Evolutionary conservation across 805 yeast genomes (phyloP).

Genomic region (Debaryomyces prosopidis): DNA sequence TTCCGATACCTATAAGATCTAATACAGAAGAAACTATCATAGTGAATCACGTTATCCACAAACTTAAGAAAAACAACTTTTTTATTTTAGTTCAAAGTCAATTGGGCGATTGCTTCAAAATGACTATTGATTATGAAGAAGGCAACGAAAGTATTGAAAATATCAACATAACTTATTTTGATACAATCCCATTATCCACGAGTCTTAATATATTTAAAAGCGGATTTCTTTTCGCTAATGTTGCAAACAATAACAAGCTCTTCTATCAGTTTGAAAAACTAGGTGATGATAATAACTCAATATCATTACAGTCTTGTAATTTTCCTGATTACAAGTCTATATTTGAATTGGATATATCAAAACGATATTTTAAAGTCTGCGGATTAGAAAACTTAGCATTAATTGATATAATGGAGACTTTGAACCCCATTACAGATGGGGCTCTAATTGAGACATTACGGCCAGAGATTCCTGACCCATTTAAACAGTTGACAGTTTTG

Average conservation of each 20-base stretch:
- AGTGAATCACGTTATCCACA: constrained; percentile 63
- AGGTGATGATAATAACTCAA: constrained; percentile 55
- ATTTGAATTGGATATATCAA: neutral
- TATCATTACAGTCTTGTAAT: constrained; percentile 11
- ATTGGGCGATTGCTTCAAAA: constrained; percentile 73
- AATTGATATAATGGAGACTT: constrained; percentile 48
- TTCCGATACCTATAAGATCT: constrained; percentile 58
- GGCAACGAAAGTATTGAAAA: constrained; percentile 43
- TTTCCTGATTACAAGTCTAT: constrained; percentile 3
- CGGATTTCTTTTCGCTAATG: constrained; percentile 73
- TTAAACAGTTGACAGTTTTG: constrained; percentile 25
- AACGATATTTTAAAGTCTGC: constrained; percentile 18
- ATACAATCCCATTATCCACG: constrained; percentile 63
- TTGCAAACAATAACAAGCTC: constrained; percentile 60
- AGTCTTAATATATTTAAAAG: constrained; percentile 62
- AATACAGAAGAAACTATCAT: constrained; percentile 32
- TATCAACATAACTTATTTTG: constrained; percentile 68
- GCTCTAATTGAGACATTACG: constrained; percentile 16
- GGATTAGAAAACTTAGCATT: constrained; percentile 57
- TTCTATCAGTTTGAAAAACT: constrained; percentile 79
- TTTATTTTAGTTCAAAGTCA: constrained; percentile 71
- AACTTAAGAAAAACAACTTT: constrained; percentile 55
- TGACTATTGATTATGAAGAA: constrained; percentile 48
- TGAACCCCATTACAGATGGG: constrained; percentile 52
- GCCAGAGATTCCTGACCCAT: constrained; percentile 13